Evolutionary conservation across 2,329 filamentous ascomycete genomes (phyloP).

Genomic region (Scorias spongiosa): DNA sequence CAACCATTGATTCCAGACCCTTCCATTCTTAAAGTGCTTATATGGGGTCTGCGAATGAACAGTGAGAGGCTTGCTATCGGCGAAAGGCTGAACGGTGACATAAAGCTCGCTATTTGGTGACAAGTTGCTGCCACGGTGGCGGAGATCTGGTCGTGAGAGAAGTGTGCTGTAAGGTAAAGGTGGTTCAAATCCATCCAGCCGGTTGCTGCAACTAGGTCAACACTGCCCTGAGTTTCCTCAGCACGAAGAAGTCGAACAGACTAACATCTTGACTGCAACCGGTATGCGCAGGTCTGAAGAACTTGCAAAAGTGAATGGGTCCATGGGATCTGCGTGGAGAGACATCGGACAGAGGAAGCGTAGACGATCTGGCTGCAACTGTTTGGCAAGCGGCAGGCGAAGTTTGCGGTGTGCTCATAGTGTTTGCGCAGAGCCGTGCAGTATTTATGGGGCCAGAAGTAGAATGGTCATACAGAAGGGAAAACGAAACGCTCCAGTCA

Average conservation of each 20-base stretch:
- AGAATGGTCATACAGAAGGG: no score
- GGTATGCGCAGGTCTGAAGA: slow-evolving; percentile 71
- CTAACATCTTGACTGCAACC: slow-evolving; percentile 48
- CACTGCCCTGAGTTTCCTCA: slow-evolving; percentile 1
- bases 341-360: no score
- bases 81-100: slow-evolving; percentile 85
- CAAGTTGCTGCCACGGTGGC: slow-evolving; percentile 75
- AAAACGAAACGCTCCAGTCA: no score
- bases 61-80: slow-evolving; percentile 85
- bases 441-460: no score
- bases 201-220: slow-evolving; percentile 32
- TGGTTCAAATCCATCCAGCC: slow-evolving; percentile 63
- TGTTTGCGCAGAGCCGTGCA: no score
- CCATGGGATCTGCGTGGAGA: slow-evolving; percentile 42
- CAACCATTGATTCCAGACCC: slow-evolving; percentile 92
- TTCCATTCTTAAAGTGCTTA: slow-evolving; percentile 63
- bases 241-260: slow-evolving; percentile 8
- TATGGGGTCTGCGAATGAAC: slow-evolving; percentile 87
- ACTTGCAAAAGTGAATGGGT: slow-evolving; percentile 88
- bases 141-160: slow-evolving; percentile 60
- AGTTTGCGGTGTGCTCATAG: no score
- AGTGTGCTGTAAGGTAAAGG: slow-evolving; percentile 64
- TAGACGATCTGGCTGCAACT: no score
- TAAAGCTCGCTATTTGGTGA: slow-evolving; percentile 79
- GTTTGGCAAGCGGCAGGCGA: no score